These are phyloP conservation scores for Spathaspora hagerdaliae DNA, from an alignment of 805 yeast species.

Conservation along the genomic window DNA sequence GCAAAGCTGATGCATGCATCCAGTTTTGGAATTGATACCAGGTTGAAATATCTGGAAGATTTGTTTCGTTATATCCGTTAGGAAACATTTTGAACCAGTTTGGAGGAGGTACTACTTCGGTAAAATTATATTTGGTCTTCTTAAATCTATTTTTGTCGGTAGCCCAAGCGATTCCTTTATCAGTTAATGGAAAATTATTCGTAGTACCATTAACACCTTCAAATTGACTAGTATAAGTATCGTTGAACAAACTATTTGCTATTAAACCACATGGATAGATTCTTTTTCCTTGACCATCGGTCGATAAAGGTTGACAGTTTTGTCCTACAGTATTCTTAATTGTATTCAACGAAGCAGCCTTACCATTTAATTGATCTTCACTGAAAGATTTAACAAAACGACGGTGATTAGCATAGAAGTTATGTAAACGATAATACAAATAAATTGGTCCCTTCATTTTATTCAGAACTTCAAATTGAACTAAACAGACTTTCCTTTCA, in stretches of 20 bases:
- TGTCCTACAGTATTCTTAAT: slow-evolving; percentile 42
- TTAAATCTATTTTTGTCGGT: slow-evolving; percentile 35
- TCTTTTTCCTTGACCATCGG: slow-evolving; percentile 41
- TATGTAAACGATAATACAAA: slow-evolving; percentile 37
- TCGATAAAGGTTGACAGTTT: slow-evolving; percentile 41
- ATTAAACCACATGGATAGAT: slow-evolving; percentile 82
- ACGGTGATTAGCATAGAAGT: slow-evolving; percentile 42
- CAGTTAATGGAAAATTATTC: slow-evolving; percentile 29
- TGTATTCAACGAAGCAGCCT: slow-evolving; percentile 28
- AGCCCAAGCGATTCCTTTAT: slow-evolving; percentile 40
- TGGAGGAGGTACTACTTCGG: slow-evolving; percentile 42
- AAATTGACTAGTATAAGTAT: slow-evolving; percentile 45
- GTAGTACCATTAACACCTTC: slow-evolving; percentile 34
- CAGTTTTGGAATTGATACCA: slow-evolving; percentile 46
- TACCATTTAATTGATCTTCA: slow-evolving; percentile 41
- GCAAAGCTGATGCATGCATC: slow-evolving; percentile 42
- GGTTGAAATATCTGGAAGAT: slow-evolving; percentile 40
- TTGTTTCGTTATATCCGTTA: slow-evolving; percentile 38
- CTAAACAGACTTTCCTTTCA: slow-evolving; percentile 43
- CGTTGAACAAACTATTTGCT: slow-evolving; percentile 78
- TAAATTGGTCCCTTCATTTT: slow-evolving; percentile 36
- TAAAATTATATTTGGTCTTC: slow-evolving; percentile 35
- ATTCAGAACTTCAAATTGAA: slow-evolving; percentile 36
- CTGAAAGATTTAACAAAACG: slow-evolving; percentile 40
- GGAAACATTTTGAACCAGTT: slow-evolving; percentile 43